Evolutionary conservation across 164 flowering plant species (phyloP).

Genomic region (Malania oleifera): DNA sequence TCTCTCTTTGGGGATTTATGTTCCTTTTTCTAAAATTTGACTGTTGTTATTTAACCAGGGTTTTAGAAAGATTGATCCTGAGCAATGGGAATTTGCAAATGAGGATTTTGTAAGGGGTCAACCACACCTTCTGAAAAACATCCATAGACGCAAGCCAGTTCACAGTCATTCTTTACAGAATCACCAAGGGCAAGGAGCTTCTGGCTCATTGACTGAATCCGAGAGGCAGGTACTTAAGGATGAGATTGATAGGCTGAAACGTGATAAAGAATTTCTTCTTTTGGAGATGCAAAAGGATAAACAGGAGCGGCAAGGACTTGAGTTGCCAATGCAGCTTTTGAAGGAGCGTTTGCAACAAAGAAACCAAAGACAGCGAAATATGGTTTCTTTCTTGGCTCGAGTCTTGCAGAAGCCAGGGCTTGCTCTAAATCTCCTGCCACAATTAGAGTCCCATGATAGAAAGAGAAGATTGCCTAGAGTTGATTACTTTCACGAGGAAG

Average conservation of each 20-base stretch:
- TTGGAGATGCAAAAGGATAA: constrained; percentile 36
- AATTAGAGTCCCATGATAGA: constrained; percentile 32
- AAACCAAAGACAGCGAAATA: constrained; percentile 29
- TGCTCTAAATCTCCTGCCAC: constrained; percentile 19
- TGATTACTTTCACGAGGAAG: constrained; percentile 27
- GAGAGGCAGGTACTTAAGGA: constrained; percentile 41
- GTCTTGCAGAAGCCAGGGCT: constrained; percentile 36
- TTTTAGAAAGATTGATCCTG: constrained; percentile 64
- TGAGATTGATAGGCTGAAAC: constrained; percentile 41
- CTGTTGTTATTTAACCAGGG: constrained; percentile 32
- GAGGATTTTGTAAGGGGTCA: constrained; percentile 61
- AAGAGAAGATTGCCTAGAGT: constrained; percentile 47
- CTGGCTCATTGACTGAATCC: constrained; percentile 33
- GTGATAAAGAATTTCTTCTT: constrained; percentile 32
- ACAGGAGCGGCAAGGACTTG: constrained; percentile 28
- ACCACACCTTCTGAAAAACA: constrained; percentile 47
- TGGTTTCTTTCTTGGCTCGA: constrained; percentile 32
- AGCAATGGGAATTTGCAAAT: constrained; percentile 75
- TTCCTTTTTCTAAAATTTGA: not conserved
- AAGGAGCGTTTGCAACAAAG: constrained; percentile 32
- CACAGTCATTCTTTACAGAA: constrained; percentile 57
- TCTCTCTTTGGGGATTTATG: not conserved
- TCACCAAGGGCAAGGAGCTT: constrained; percentile 28
- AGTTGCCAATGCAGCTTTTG: constrained; percentile 26
- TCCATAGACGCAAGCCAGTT: constrained; percentile 66